phyloP scores from a whole-genome alignment of 1,139 yeast species.

The Saccharomyces uvarum region DNA sequence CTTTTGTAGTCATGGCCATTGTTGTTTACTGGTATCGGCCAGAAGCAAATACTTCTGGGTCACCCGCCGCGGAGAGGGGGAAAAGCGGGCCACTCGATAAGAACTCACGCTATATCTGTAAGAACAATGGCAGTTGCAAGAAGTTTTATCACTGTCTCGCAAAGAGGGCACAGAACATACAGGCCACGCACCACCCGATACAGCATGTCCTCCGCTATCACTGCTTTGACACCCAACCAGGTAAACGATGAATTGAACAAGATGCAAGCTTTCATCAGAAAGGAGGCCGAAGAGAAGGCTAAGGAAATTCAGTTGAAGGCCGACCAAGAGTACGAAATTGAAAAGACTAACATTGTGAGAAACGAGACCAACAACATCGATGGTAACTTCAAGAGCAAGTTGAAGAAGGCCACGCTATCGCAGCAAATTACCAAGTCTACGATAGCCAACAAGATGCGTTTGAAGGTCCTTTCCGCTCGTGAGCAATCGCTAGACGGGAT shows the following conservation, averaged over 20 bases:
- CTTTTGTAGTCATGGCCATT: neutral
- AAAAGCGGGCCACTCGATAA: neutral
- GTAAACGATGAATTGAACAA: constrained; percentile 92
- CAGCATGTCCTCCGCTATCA: constrained; percentile 12
- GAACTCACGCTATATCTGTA: neutral
- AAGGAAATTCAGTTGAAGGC: constrained; percentile 92
- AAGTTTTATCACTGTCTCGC: neutral
- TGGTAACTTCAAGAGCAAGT: constrained; percentile 66
- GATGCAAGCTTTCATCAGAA: constrained; percentile 97
- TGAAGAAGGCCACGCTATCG: constrained; percentile 84
- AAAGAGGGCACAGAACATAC: neutral
- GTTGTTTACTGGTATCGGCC: constrained; percentile 1
- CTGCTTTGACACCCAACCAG: constrained; percentile 39
- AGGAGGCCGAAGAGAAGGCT: constrained; percentile 98
- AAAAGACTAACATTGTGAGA: constrained; percentile 89
- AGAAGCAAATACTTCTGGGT: neutral
- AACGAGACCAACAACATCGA: constrained; percentile 88
- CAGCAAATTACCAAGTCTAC: constrained; percentile 96
- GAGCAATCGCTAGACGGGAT: constrained; percentile 72
- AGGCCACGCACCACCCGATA: neutral
- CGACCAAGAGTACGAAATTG: constrained; percentile 97
- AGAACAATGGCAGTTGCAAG: constrained; percentile 1
- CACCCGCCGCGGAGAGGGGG: constrained; percentile 1
- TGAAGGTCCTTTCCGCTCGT: constrained; percentile 79
- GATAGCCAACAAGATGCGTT: constrained; percentile 88